Base-by-base conservation (phyloP, 352 stramenopile species). In the Globisporangium iwayamae region DNA sequence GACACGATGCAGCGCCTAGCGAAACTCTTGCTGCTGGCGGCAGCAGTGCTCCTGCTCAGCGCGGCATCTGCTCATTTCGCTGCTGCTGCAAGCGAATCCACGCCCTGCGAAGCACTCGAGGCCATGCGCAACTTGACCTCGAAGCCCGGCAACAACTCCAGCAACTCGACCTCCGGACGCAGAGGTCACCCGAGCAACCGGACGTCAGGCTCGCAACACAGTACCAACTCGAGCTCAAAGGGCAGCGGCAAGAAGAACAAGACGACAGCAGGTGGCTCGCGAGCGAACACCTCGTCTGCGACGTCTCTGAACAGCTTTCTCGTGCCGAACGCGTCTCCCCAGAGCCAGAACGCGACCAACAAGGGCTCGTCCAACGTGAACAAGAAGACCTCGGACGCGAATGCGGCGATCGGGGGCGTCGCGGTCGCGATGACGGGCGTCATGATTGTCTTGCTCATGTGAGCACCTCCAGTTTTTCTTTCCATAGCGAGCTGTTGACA, bases 401-500 rank as follows among this genome's bases (percentile, higher is more conserved):
- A 30, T 11, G 18, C 34, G 6, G 36, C 59, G 36, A 32, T 59
- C 38, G 16, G 8, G 22, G 36, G 38, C 14, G 48, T 39, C 6
- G 38, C 60, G 4, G 60, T 39, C 14, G 16, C 38, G 14, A 34
- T 50, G 38, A 65, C 60, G 16, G 53, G 25, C 34, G 60, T 59
- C 34, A 28, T 51, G 36, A 52, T 65, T 39, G 38, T 59, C 25
- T 52, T 16, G 8, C 39, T 65, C 13, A 45, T 57, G 48, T 59
- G 28, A 41, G 50, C 13, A 4, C 8, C 16, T 56, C 50, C 28
- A 48, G 47, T 52, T 20, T 20, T 34, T n/a, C 32, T 10, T 34
- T n/a, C 5, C 16, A 14, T 39, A 2, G n/a, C 9, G 32, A 34
- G 32, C 32, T 43, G 8, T 39, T 30, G 36, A 39, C 9, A 28